phyloP scores from a whole-genome alignment of 2,329 filamentous ascomycete genomes.

The Clonostachys rhizophaga region DNA sequence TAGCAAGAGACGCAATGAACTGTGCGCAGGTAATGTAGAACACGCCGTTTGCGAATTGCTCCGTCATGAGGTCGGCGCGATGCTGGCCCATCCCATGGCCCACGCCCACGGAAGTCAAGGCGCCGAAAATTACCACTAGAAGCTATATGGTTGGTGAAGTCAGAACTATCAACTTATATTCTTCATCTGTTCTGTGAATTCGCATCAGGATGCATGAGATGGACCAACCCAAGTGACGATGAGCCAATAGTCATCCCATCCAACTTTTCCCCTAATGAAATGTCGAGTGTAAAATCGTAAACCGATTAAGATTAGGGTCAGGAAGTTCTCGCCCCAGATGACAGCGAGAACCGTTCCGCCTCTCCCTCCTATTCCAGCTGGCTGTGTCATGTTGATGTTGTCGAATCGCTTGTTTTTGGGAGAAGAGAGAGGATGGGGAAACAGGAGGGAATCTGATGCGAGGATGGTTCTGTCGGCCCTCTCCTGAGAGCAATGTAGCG shows the following conservation, averaged over 20 bases:
- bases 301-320: background rate
- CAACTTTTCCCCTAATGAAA: background rate
- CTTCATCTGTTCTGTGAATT: background rate
- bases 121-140: background rate
- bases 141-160: background rate
- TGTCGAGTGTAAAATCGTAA: background rate
- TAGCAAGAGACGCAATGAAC: background rate
- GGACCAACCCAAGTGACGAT: background rate
- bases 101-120: background rate
- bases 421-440: too few relatives aligned
- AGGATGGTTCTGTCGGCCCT: too few relatives aligned
- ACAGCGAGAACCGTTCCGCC: background rate
- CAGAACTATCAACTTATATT: background rate
- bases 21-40: background rate
- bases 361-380: background rate
- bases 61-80: background rate
- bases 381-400: too few relatives aligned
- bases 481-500: too few relatives aligned
- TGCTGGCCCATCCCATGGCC: constrained; percentile 1
- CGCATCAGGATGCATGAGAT: too few relatives aligned
- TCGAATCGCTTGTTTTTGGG: too few relatives aligned
- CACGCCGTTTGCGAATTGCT: background rate
- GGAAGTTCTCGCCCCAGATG: background rate
- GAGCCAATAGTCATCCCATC: constrained; percentile 1
- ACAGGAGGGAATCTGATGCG: too few relatives aligned